These are phyloP conservation scores for Pseudoneurospora amorphoporcata DNA, from an alignment of 495 filamentous ascomycete genomes.

Conservation along the genomic window DNA sequence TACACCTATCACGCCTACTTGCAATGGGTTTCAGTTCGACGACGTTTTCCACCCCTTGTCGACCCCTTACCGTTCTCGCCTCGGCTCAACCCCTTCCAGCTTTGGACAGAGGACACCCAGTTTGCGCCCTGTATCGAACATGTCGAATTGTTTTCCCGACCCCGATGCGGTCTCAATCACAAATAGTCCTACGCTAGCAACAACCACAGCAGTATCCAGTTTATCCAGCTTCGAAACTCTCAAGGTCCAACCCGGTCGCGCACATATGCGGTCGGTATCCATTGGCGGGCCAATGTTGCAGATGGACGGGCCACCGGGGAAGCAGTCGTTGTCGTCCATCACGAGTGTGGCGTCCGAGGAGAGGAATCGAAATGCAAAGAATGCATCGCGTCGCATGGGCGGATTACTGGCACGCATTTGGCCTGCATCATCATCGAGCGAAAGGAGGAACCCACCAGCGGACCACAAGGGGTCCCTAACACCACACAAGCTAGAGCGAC, in stretches of 20 bases:
- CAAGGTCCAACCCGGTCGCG: neutral
- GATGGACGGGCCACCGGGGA: neutral
- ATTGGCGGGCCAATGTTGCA: neutral
- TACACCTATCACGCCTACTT: neutral
- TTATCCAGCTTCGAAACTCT: neutral
- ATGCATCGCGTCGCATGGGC: neutral
- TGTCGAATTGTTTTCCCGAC: neutral
- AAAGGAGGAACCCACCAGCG: neutral
- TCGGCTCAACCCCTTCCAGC: neutral
- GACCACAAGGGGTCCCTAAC: neutral
- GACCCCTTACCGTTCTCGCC: neutral
- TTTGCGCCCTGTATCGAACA: neutral
- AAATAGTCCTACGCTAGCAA: neutral
- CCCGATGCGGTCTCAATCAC: neutral
- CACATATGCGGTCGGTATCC: neutral
- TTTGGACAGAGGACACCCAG: neutral
- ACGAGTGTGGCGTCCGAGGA: neutral
- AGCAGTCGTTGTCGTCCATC: neutral
- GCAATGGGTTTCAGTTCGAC: neutral
- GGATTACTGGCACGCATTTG: neutral
- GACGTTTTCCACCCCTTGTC: neutral
- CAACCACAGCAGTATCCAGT: neutral
- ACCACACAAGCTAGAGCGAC: neutral
- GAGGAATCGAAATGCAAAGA: neutral
- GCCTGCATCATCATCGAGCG: neutral